These are phyloP conservation scores for Yamadazyma mexicana DNA, from an alignment of 1,139 yeast genomes.

Conservation along the genomic window DNA sequence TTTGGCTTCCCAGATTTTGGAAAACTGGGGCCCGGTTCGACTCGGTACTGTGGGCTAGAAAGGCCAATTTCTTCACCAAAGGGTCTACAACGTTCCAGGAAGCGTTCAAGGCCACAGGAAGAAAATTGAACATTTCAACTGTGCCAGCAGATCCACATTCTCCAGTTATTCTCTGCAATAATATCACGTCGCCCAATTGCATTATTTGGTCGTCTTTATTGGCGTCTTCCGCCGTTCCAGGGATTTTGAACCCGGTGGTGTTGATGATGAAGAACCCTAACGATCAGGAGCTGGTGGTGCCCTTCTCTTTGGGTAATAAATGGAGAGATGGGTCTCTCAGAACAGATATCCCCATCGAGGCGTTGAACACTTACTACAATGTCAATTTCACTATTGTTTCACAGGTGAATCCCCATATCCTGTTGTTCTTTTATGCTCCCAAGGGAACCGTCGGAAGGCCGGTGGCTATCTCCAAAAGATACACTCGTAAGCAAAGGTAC, in stretches of 20 bases:
- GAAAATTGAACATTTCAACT: slow-evolving; percentile 69
- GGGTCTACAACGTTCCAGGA: slow-evolving; percentile 76
- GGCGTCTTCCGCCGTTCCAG: slow-evolving; percentile 84
- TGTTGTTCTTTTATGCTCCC: slow-evolving; percentile 75
- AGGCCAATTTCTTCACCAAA: slow-evolving; percentile 65
- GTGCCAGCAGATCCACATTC: slow-evolving; percentile 84
- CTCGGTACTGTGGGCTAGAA: slow-evolving; percentile 71
- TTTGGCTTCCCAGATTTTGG: slow-evolving; percentile 67
- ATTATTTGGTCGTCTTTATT: slow-evolving; percentile 79
- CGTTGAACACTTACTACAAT: slow-evolving; percentile 73
- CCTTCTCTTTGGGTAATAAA: slow-evolving; percentile 72
- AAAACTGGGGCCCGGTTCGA: slow-evolving; percentile 79
- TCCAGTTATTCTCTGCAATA: slow-evolving; percentile 76
- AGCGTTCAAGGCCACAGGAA: slow-evolving; percentile 66
- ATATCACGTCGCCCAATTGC: slow-evolving; percentile 76
- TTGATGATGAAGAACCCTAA: slow-evolving; percentile 66
- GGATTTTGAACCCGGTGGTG: slow-evolving; percentile 79
- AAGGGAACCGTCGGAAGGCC: slow-evolving; percentile 83
- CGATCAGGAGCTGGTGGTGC: slow-evolving; percentile 42
- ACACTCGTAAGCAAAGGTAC: slow-evolving; percentile 34
- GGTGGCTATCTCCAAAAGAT: slow-evolving; percentile 57
- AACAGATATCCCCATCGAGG: slow-evolving; percentile 70
- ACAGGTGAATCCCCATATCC: slow-evolving; percentile 82
- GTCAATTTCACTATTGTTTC: slow-evolving; percentile 76
- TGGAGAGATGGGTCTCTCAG: slow-evolving; percentile 77